phyloP scores from a whole-genome alignment of 345 rosid species.

The Eutrema yunnanense region DNA sequence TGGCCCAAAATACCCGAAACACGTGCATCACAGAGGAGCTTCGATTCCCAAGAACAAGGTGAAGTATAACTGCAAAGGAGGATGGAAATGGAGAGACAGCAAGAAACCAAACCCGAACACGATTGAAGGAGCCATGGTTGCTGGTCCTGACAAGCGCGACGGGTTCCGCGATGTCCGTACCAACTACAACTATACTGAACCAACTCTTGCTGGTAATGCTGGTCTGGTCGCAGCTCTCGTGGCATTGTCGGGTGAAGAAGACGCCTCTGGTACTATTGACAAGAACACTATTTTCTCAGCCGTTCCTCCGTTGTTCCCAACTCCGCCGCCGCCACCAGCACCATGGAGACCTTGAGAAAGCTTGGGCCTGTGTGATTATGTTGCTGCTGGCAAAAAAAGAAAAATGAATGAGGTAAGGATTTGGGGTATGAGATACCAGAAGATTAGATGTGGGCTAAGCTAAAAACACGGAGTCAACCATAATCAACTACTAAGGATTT shows the following conservation, averaged over 20 bases:
- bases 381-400: not conserved
- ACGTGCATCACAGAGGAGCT: constrained; percentile 88
- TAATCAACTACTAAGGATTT: constrained; percentile 26
- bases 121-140: constrained; percentile 95
- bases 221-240: constrained; percentile 91
- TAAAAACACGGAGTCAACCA: constrained; percentile 13
- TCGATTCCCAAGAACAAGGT: constrained; percentile 85
- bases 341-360: constrained; percentile 86
- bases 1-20: constrained; percentile 72
- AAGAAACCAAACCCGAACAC: constrained; percentile 80
- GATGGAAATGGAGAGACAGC: constrained; percentile 94
- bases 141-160: constrained; percentile 89
- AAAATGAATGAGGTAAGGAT: constrained; percentile 3
- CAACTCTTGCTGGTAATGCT: constrained; percentile 90
- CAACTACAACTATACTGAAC: constrained; percentile 94
- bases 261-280: constrained; percentile 51
- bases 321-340: constrained; percentile 96
- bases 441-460: constrained; percentile 3
- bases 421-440: constrained; percentile 9
- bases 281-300: constrained; percentile 94
- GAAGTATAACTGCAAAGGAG: constrained; percentile 85
- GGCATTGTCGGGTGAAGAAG: constrained; percentile 74
- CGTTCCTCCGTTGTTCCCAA: constrained; percentile 92
- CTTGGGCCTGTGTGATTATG: not conserved
- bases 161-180: constrained; percentile 81